Percentiles rank a stretch among this genome's conserved stretches.
These are phyloP conservation scores for Talaromyces ruber DNA, from an alignment of 495 filamentous ascomycete species.

Conservation along the genomic window DNA sequence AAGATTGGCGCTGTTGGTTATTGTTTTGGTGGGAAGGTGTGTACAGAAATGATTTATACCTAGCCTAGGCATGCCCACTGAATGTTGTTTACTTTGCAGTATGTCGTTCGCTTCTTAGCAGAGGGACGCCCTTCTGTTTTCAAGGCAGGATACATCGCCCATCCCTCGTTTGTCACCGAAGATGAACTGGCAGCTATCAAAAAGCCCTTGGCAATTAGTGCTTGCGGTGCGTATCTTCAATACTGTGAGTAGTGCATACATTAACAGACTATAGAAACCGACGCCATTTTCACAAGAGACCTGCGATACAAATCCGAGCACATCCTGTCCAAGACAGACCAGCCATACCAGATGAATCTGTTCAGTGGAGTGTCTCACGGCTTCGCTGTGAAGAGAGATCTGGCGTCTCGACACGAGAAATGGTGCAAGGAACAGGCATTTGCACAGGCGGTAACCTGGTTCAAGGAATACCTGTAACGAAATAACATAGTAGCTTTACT, in stretches of 20 bases:
- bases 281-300: conserved; percentile 58
- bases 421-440: conserved; percentile 74
- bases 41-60: not conserved
- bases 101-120: conserved; percentile 35
- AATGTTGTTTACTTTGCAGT: conserved; percentile 13
- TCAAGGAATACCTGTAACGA: conserved; percentile 38
- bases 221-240: conserved; percentile 41
- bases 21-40: conserved; percentile 38
- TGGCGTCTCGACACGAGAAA: conserved; percentile 40
- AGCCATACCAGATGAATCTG: conserved; percentile 68
- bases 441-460: conserved; percentile 65
- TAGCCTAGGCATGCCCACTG: not conserved
- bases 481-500: not conserved
- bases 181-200: conserved; percentile 59
- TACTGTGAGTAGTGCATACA: not conserved
- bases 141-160: conserved; percentile 50
- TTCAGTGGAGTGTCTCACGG: conserved; percentile 66
- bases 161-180: conserved; percentile 62
- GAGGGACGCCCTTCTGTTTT: not conserved
- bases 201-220: conserved; percentile 62
- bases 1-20: conserved; percentile 53
- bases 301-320: conserved; percentile 49
- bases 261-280: conserved; percentile 45
- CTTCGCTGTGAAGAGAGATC: conserved; percentile 59
- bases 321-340: conserved; percentile 43